These are phyloP conservation scores for Waltergamsia citrina DNA, from an alignment of 2,329 filamentous ascomycete genomes.

Conservation along the genomic window DNA sequence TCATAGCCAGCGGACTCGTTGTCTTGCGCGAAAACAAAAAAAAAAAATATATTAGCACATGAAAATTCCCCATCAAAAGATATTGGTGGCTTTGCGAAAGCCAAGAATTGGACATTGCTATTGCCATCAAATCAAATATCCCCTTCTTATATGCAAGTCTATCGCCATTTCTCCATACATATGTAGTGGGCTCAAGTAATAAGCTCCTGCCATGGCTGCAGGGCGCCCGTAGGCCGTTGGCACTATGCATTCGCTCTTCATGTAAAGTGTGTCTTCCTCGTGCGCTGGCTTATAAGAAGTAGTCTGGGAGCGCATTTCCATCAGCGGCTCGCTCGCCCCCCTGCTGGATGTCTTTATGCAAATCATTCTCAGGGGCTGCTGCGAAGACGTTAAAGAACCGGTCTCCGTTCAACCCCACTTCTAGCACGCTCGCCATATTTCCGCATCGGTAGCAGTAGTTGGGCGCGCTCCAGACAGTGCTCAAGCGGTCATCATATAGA, in stretches of 20 bases:
- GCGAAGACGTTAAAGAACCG: conserved; percentile 97
- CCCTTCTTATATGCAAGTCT: conserved; percentile 1
- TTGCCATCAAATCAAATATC: neutral
- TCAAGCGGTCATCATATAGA: conserved; percentile 86
- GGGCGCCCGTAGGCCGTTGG: neutral
- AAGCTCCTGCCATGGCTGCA: too few species aligned
- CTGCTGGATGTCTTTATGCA: conserved; percentile 76
- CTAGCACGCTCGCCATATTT: conserved; percentile 93
- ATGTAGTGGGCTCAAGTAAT: neutral
- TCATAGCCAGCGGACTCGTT: neutral
- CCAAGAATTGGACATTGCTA: conserved; percentile 1
- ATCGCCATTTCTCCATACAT: conserved; percentile 1
- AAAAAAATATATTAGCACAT: neutral
- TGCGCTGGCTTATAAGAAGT: conserved; percentile 48
- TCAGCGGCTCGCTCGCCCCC: conserved; percentile 62
- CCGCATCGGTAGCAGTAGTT: conserved; percentile 95
- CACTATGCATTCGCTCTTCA: too few species aligned
- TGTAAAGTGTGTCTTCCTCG: neutral
- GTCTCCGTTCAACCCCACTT: conserved; percentile 88
- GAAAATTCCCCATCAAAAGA: neutral
- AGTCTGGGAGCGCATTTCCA: conserved; percentile 55
- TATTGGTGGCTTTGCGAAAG: too few species aligned
- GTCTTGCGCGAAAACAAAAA: neutral
- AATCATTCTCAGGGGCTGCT: conserved; percentile 90
- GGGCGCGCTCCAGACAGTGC: conserved; percentile 96